Evolutionary conservation across 345 rosid species (phyloP).

Genomic region (Orychophragmus violaceus): DNA sequence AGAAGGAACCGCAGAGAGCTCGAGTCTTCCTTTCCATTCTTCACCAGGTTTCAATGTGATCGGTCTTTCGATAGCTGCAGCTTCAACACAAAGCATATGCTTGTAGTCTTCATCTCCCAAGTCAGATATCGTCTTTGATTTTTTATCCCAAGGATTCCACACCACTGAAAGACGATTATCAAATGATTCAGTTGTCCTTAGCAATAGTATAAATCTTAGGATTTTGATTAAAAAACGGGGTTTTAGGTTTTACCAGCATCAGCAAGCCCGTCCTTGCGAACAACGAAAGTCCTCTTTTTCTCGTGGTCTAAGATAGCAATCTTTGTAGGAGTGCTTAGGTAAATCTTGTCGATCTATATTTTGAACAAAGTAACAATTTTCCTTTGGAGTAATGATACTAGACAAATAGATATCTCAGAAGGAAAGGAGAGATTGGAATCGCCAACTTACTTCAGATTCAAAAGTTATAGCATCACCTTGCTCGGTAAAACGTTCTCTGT

Average conservation of each 20-base stretch:
- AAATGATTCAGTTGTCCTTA: not conserved
- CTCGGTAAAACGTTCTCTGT: slow-evolving; percentile 78
- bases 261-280: slow-evolving; percentile 94
- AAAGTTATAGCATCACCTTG: slow-evolving; percentile 96
- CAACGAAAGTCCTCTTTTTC: slow-evolving; percentile 86
- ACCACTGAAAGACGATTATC: slow-evolving; percentile 49
- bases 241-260: slow-evolving; percentile 67
- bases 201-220: not conserved
- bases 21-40: slow-evolving; percentile 93
- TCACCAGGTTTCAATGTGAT: slow-evolving; percentile 89
- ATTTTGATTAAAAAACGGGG: not conserved
- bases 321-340: slow-evolving; percentile 84
- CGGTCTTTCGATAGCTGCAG: slow-evolving; percentile 73
- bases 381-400: not conserved
- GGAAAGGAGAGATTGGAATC: not conserved
- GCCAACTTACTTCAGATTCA: slow-evolving; percentile 69
- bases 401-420: not conserved
- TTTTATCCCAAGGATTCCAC: slow-evolving; percentile 99
- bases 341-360: slow-evolving; percentile 64
- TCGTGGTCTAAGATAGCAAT: slow-evolving; percentile 92
- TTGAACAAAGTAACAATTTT: slow-evolving; percentile 8
- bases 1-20: slow-evolving; percentile 85
- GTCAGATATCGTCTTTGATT: slow-evolving; percentile 77
- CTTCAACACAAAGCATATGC: slow-evolving; percentile 93
- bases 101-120: slow-evolving; percentile 93